These are phyloP conservation scores for Penicillium angulare DNA, from an alignment of 495 filamentous ascomycete genomes.

Conservation along the genomic window DNA sequence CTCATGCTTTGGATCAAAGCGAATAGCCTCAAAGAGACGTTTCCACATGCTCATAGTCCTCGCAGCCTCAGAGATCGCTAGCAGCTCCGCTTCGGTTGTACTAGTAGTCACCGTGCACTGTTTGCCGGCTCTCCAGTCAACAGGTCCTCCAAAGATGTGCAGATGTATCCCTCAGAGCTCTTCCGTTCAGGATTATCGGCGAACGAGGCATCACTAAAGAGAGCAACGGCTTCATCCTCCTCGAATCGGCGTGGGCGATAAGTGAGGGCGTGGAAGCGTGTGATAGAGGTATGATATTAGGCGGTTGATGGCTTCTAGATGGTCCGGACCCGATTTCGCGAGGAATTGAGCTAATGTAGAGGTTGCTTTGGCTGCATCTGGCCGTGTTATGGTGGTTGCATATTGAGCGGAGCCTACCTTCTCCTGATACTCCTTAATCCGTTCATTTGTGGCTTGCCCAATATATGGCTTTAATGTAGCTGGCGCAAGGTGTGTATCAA, in stretches of 20 bases:
- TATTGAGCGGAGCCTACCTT: slow-evolving; percentile 26
- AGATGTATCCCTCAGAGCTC: slow-evolving; percentile 19
- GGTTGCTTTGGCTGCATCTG: slow-evolving; percentile 15
- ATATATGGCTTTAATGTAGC: slow-evolving; percentile 1
- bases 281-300: slow-evolving; percentile 18
- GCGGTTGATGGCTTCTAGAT: slow-evolving; percentile 10
- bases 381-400: slow-evolving; percentile 17
- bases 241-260: slow-evolving; percentile 3
- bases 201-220: slow-evolving; percentile 17
- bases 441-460: not conserved
- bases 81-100: slow-evolving; percentile 10
- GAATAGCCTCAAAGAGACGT: not conserved
- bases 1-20: not conserved
- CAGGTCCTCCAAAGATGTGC: slow-evolving; percentile 11
- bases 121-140: slow-evolving; percentile 24
- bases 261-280: slow-evolving; percentile 1
- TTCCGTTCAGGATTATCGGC: slow-evolving; percentile 16
- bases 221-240: not conserved
- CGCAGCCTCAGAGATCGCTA: slow-evolving; percentile 6
- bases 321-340: slow-evolving; percentile 15
- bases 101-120: slow-evolving; percentile 19
- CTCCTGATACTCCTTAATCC: slow-evolving; percentile 19
- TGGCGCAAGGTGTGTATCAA: slow-evolving; percentile 4
- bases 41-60: slow-evolving; percentile 7
- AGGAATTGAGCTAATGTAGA: slow-evolving; percentile 18